Percentiles rank a stretch among this genome's conserved stretches.
Evolutionary conservation across 73 alveolate species (phyloP).

Genomic region (Blepharisma stoltei): DNA sequence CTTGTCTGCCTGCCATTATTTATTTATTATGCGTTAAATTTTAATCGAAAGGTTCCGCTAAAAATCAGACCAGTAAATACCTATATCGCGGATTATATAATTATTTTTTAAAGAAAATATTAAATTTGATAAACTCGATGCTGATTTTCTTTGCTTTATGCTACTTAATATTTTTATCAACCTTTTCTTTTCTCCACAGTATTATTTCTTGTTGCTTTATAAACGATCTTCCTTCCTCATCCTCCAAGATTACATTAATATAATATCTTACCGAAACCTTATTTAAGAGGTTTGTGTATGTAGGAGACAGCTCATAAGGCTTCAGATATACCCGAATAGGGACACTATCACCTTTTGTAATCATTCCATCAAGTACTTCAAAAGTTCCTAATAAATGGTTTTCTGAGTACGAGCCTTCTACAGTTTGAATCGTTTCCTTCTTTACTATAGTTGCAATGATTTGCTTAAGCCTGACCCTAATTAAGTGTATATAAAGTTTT

Average conservation of each 20-base stretch:
- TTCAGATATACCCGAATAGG: conserved; percentile 85
- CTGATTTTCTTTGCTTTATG: too few species aligned
- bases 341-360: conserved; percentile 79
- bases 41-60: too few species aligned
- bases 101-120: too few species aligned
- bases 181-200: conserved; percentile 52
- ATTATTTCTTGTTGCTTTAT: conserved; percentile 61
- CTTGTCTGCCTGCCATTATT: neutral
- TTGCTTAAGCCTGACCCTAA: conserved; percentile 78
- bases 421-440: conserved; percentile 77
- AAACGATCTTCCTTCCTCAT: conserved; percentile 80
- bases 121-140: too few species aligned
- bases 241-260: conserved; percentile 79
- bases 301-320: conserved; percentile 85
- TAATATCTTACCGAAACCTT: conserved; percentile 72
- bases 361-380: conserved; percentile 94
- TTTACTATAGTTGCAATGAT: conserved; percentile 77
- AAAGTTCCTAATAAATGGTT: conserved; percentile 58
- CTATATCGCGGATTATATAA: too few species aligned
- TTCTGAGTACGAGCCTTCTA: conserved; percentile 56
- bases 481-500: conserved; percentile 79
- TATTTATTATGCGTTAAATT: too few species aligned
- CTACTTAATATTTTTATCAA: too few species aligned
- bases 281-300: conserved; percentile 77
- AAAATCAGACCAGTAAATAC: too few species aligned